Evolutionary conservation across 805 yeast genomes (phyloP).

Genomic region (Clavispora santaluciae): DNA sequence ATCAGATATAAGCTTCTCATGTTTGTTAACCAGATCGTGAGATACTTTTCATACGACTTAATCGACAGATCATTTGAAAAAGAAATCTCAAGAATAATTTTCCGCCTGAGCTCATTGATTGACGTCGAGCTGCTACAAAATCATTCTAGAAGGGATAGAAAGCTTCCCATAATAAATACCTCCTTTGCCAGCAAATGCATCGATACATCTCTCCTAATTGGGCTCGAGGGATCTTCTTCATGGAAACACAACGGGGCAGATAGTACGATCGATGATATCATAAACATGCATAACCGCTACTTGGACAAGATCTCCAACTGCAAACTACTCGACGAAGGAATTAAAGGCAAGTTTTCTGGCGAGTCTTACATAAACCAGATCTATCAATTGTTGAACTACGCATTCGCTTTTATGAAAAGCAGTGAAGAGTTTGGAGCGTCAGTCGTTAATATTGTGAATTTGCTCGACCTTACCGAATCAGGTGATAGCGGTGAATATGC

Average conservation of each 20-base stretch:
- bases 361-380: slow-evolving; percentile 28
- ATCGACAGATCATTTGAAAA: slow-evolving; percentile 38
- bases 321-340: slow-evolving; percentile 29
- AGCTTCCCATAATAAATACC: slow-evolving; percentile 10
- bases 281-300: slow-evolving; percentile 9
- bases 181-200: slow-evolving; percentile 3
- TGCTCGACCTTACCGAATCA: slow-evolving; percentile 7
- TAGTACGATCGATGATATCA: slow-evolving; percentile 14
- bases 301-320: slow-evolving; percentile 20
- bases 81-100: slow-evolving; percentile 20
- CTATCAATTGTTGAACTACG: slow-evolving; percentile 26
- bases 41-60: slow-evolving; percentile 42
- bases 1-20: slow-evolving; percentile 36
- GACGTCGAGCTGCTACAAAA: background rate
- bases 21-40: slow-evolving; percentile 37
- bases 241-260: slow-evolving; percentile 2
- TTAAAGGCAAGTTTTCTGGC: slow-evolving; percentile 26
- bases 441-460: slow-evolving; percentile 22
- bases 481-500: slow-evolving; percentile 14
- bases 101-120: slow-evolving; percentile 8
- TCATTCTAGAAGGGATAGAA: background rate
- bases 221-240: background rate
- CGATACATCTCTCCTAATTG: background rate
- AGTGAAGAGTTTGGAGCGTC: slow-evolving; percentile 30
- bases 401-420: slow-evolving; percentile 29